These are phyloP conservation scores for Nepenthes alata DNA, from an alignment of 179 eudicot species.

Conservation along the genomic window DNA sequence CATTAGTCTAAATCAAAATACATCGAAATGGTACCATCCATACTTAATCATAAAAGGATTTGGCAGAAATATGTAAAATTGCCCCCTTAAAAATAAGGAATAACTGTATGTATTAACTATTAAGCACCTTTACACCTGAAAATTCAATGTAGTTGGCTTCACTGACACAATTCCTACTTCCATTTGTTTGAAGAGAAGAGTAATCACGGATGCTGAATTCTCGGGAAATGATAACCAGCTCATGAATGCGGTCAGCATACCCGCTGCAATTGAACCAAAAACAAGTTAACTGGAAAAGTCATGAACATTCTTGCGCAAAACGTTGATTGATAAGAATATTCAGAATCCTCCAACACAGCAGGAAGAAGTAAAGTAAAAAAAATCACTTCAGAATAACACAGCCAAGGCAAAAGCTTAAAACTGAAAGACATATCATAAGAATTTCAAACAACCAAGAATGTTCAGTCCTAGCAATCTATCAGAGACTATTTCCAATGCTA, in stretches of 20 bases:
- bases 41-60: too few relatives aligned
- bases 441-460: neutral
- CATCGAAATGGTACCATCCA: too few relatives aligned
- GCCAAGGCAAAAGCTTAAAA: neutral
- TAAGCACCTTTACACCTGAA: slow-evolving; percentile 74
- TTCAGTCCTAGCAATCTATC: neutral
- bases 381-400: neutral
- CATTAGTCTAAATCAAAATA: neutral
- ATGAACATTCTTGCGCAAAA: too few relatives aligned
- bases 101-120: neutral
- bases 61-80: too few relatives aligned
- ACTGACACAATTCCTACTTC: slow-evolving; percentile 63
- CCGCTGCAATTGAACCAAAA: slow-evolving; percentile 54
- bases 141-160: slow-evolving; percentile 92
- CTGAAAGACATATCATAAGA: too few relatives aligned
- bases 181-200: slow-evolving; percentile 50
- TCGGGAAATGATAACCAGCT: slow-evolving; percentile 68
- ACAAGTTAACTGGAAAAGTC: neutral
- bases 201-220: slow-evolving; percentile 58
- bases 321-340: neutral
- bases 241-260: slow-evolving; percentile 97
- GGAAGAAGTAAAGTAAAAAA: neutral
- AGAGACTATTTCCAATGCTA: neutral
- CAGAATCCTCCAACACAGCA: neutral
- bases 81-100: neutral